phyloP scores from a whole-genome alignment of 306 rosid genomes.

The Vigna hirtella region DNA sequence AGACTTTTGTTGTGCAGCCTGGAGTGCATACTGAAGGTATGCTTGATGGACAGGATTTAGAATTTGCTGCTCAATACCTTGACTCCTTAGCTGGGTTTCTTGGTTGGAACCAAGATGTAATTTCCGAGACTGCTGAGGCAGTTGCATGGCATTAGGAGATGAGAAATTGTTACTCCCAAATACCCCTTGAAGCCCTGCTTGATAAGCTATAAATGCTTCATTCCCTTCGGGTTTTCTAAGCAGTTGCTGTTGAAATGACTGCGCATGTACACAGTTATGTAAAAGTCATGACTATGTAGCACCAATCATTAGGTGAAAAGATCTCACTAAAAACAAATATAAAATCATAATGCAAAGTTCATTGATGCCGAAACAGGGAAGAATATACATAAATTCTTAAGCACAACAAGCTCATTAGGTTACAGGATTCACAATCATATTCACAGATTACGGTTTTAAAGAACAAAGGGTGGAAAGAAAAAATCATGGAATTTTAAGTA shows the following conservation, averaged over 20 bases:
- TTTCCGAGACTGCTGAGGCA: slow-evolving; percentile 85
- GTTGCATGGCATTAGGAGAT: slow-evolving; percentile 66
- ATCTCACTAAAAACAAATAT: slow-evolving; percentile 16
- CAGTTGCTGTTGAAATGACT: slow-evolving; percentile 83
- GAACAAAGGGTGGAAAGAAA: neutral
- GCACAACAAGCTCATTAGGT: slow-evolving; percentile 8
- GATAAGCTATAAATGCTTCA: slow-evolving; percentile 78
- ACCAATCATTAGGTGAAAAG: neutral
- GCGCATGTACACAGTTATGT: slow-evolving; percentile 43
- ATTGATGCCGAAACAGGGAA: slow-evolving; percentile 19
- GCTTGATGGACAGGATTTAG: slow-evolving; percentile 85
- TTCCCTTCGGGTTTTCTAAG: slow-evolving; percentile 91
- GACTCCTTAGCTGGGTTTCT: slow-evolving; percentile 76
- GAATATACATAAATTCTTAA: neutral
- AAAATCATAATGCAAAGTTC: slow-evolving; percentile 24
- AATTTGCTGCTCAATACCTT: slow-evolving; percentile 81
- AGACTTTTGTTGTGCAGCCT: slow-evolving; percentile 87
- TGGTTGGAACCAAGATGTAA: slow-evolving; percentile 74
- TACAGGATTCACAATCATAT: slow-evolving; percentile 2
- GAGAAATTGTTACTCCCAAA: slow-evolving; percentile 69
- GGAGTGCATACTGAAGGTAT: slow-evolving; percentile 89
- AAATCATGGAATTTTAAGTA: slow-evolving; percentile 7
- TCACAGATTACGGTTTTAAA: neutral
- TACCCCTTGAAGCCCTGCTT: slow-evolving; percentile 78
- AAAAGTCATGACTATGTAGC: slow-evolving; percentile 32